Evolutionary conservation across 139 green algal genomes (phyloP).

Genomic region (Coelastrella sp.): DNA sequence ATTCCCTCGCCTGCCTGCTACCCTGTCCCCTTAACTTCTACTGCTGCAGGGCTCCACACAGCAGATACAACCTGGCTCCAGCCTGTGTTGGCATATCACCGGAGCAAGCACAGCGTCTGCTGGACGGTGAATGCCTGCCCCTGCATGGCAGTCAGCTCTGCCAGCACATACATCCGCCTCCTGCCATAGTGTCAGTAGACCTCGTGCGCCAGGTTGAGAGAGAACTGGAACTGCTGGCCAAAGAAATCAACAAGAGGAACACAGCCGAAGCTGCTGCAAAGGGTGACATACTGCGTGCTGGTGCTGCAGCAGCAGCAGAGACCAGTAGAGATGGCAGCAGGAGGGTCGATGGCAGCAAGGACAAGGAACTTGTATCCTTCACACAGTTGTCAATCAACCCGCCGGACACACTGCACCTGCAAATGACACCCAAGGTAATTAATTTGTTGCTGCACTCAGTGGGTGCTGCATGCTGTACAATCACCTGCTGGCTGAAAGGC

Average conservation of each 20-base stretch:
- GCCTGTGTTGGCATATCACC: constrained; percentile 24
- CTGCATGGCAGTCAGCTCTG: neutral
- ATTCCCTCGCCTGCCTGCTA: neutral
- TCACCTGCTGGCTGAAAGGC: too few relatives aligned
- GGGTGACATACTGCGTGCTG: too few relatives aligned
- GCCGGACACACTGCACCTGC: constrained; percentile 28
- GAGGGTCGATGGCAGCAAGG: neutral
- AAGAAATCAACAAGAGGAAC: neutral
- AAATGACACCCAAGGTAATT: constrained; percentile 38
- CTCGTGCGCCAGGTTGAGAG: neutral
- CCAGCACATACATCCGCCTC: constrained; percentile 18
- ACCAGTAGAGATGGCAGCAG: neutral
- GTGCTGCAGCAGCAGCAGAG: constrained; percentile 2
- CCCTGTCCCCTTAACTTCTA: too few relatives aligned
- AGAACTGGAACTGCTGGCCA: neutral
- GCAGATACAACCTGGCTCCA: neutral
- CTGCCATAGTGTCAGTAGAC: constrained; percentile 1
- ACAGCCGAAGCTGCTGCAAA: neutral
- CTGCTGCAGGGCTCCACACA: neutral
- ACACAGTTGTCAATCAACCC: neutral
- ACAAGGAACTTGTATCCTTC: neutral
- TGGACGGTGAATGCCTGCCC: constrained; percentile 32
- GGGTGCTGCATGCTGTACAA: too few relatives aligned
- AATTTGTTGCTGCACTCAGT: neutral
- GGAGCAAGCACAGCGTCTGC: constrained; percentile 21